Conservation (phyloP, 805 yeast genomes). For the Metschnikowia koreensis region DNA sequence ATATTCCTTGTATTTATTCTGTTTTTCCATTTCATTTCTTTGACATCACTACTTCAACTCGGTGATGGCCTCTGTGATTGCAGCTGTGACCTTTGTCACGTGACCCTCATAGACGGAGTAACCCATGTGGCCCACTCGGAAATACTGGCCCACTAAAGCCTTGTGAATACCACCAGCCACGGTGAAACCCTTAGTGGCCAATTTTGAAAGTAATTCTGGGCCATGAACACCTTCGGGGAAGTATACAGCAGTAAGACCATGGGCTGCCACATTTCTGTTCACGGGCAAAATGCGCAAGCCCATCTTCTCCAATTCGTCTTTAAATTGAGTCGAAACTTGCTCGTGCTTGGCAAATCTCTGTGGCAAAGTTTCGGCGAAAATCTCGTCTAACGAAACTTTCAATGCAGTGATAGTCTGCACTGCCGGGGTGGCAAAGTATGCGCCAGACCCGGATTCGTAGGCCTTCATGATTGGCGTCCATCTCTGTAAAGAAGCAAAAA, state of each 20-base stretch:
- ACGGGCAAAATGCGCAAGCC: conserved; percentile 73
- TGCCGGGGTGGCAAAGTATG: conserved; percentile 97
- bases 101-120: conserved; percentile 53
- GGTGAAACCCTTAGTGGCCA: conserved; percentile 65
- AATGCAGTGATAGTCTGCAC: conserved; percentile 82
- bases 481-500: conserved; percentile 69
- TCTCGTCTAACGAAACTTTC: conserved; percentile 70
- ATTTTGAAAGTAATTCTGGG: conserved; percentile 55
- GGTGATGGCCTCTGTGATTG: conserved; percentile 30
- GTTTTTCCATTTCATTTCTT: too few species aligned
- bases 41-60: conserved; percentile 12
- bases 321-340: conserved; percentile 62
- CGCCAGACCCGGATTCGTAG: conserved; percentile 73
- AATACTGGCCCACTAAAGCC: conserved; percentile 75
- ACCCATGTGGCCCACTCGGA: conserved; percentile 97
- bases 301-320: conserved; percentile 50
- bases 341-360: conserved; percentile 63
- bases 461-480: conserved; percentile 90
- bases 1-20: too few species aligned
- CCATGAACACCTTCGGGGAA: conserved; percentile 75
- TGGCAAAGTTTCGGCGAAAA: conserved; percentile 55
- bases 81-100: conserved; percentile 32
- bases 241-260: conserved; percentile 83
- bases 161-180: conserved; percentile 90
- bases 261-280: conserved; percentile 62